phyloP scores from a whole-genome alignment of 2,329 filamentous ascomycete genomes.

The Lasiodiplodia citricola region DNA sequence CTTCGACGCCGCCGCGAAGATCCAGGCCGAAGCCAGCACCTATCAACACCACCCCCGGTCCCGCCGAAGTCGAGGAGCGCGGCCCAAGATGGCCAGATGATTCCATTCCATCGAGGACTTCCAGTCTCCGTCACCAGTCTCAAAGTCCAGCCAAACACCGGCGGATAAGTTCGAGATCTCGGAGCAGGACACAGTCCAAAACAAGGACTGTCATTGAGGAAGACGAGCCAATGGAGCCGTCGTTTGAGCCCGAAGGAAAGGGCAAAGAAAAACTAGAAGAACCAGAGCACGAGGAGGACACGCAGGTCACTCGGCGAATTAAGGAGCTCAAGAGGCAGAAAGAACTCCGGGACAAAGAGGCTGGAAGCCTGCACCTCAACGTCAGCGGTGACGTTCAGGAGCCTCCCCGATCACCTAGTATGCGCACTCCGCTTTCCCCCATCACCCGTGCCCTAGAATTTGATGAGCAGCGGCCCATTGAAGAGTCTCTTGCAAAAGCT shows the following conservation, averaged over 20 bases:
- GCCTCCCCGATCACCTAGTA: slow-evolving; percentile 18
- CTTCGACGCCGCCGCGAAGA: slow-evolving; percentile 8
- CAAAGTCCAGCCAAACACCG: slow-evolving; percentile 30
- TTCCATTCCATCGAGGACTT: slow-evolving; percentile 19
- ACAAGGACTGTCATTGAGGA: slow-evolving; percentile 37
- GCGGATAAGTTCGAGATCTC: slow-evolving; percentile 30
- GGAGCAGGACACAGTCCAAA: slow-evolving; percentile 35
- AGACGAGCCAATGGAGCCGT: slow-evolving; percentile 32
- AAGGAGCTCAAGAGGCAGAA: slow-evolving; percentile 63
- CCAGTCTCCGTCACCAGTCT: slow-evolving; percentile 18
- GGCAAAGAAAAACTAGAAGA: slow-evolving; percentile 18
- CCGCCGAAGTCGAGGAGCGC: slow-evolving; percentile 12
- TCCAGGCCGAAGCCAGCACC: slow-evolving; percentile 1
- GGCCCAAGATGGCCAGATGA: slow-evolving; percentile 19
- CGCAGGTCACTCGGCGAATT: slow-evolving; percentile 63
- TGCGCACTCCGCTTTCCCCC: slow-evolving; percentile 20
- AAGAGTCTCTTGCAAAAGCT: slow-evolving; percentile 44
- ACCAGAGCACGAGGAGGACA: slow-evolving; percentile 49
- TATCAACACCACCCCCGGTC: slow-evolving; percentile 11
- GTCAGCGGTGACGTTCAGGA: slow-evolving; percentile 16
- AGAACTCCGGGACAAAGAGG: slow-evolving; percentile 56
- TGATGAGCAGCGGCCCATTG: slow-evolving; percentile 17
- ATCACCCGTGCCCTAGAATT: slow-evolving; percentile 19
- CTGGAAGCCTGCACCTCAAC: slow-evolving; percentile 39
- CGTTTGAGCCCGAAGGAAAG: slow-evolving; percentile 34